A percentile compares a stretch with the other conserved stretches of the same genome.
Conservation (phyloP, 331 rosid species). For the Quercus lobata region DNA sequence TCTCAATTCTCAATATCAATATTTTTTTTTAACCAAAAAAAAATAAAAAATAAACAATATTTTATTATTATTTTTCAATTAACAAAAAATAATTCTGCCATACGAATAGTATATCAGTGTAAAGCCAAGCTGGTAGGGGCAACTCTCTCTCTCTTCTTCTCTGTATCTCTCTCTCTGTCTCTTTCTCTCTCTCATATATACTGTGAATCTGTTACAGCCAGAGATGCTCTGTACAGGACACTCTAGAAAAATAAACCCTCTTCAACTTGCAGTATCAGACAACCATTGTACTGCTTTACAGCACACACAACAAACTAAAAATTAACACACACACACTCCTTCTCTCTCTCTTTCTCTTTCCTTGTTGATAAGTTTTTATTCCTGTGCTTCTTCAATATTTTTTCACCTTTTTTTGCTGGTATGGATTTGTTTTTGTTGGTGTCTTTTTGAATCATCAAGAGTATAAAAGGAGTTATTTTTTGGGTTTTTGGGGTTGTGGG, state of each 20-base stretch:
- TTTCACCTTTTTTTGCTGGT: slow-evolving; percentile 12
- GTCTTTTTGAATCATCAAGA: slow-evolving; percentile 26
- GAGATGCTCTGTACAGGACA: slow-evolving; percentile 56
- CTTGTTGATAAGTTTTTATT: background rate
- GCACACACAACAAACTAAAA: slow-evolving; percentile 52
- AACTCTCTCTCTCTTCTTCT: slow-evolving; percentile 17
- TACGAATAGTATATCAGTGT: background rate
- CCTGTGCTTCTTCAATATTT: slow-evolving; percentile 5
- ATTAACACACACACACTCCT: background rate
- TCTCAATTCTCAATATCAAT: no score
- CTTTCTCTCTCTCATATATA: slow-evolving; percentile 2
- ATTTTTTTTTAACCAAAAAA: no score
- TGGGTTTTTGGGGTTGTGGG: background rate
- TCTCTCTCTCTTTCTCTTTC: background rate
- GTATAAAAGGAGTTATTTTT: background rate
- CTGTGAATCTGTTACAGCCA: slow-evolving; percentile 44
- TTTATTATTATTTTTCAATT: no score
- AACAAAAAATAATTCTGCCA: no score
- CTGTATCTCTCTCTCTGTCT: background rate
- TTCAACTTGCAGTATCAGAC: slow-evolving; percentile 76
- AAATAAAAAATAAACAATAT: no score
- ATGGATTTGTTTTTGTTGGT: slow-evolving; percentile 21
- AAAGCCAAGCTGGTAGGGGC: background rate
- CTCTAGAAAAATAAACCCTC: slow-evolving; percentile 25
- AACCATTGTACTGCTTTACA: slow-evolving; percentile 82